Evolutionary conservation across 495 filamentous ascomycete species (phyloP), one percentile per base, ranked within the genome.

Genomic region (Schizothecium vesticola): DNA sequence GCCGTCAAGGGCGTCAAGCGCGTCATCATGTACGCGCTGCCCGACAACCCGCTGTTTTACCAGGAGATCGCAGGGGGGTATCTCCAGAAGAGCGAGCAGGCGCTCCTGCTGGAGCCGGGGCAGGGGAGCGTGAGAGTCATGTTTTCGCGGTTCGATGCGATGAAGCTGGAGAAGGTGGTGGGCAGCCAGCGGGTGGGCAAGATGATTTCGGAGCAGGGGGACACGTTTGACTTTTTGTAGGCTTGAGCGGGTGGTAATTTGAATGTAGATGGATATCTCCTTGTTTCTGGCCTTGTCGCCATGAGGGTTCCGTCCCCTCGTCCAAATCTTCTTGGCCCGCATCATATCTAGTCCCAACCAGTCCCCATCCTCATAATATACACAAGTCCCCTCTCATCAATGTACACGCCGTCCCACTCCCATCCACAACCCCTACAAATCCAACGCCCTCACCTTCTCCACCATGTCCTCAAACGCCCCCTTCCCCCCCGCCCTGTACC

Each of bases 21-120:
- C 61, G 85, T 97, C 9, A 80, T 97, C 56, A 88, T 96, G 82
- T 99, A 98, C 76, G 89, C 87, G 2, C 74, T 97, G 13, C 94
- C 95, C 1, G 94, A 98, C 72, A 96, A 97, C 73, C 88, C 91
- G 56, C 72, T 83, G 8, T 97, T 98, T 74, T 99, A 95, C 75
- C 78, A 85, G n/a, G 95, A 99, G 82, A 84, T 97, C 59, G 89
- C 91, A 11, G 92, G 87, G 13, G 92, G 87, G 36, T 89, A 88
- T 68, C 71, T 93, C 29, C 80, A 79, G 23, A 78, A 76, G 67
- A 89, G 83, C 74, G 80, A 91, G 61, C 80, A 80, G 64, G 82
- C 85, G 25, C 80, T 86, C 59, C 70, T 75, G 70, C 66, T 86
- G 21, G 85, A 84, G 72, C 76, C 74, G 21, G 81, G 80, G 10